A percentile compares a stretch with the other conserved stretches of the same genome.
These are phyloP conservation scores for Mycena maculata DNA, from an alignment of 768 basidiomycete species.

Conservation along the genomic window DNA sequence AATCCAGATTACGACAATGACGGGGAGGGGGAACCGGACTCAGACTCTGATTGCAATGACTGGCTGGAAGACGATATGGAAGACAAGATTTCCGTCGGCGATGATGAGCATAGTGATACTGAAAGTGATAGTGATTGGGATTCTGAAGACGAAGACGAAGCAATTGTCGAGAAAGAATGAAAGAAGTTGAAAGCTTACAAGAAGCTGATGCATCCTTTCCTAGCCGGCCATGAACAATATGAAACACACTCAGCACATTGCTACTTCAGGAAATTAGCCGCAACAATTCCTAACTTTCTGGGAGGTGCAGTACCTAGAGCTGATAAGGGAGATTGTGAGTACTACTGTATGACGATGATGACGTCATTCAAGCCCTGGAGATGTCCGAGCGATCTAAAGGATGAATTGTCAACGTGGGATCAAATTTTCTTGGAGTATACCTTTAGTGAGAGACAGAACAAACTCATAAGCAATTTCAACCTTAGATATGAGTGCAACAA, in stretches of 20 bases:
- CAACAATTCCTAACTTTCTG: constrained; percentile 42
- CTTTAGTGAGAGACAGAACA: constrained; percentile 27
- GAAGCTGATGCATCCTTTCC: neutral
- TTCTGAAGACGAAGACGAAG: neutral
- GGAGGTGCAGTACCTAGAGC: constrained; percentile 39
- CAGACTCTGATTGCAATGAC: neutral
- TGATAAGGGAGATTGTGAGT: constrained; percentile 46
- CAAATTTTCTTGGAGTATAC: constrained; percentile 29
- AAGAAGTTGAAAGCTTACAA: neutral
- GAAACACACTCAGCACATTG: constrained; percentile 10
- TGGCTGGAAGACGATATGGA: neutral
- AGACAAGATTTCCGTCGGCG: neutral
- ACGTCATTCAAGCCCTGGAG: constrained; percentile 44
- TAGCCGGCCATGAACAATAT: neutral
- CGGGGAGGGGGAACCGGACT: neutral
- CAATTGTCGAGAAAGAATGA: neutral
- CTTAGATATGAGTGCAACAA: constrained; percentile 45
- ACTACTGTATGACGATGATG: constrained; percentile 43
- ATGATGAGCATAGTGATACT: neutral
- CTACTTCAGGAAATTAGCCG: neutral
- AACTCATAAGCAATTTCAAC: constrained; percentile 42
- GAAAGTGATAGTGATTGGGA: neutral
- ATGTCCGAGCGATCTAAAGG: constrained; percentile 35
- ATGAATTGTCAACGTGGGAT: constrained; percentile 32
- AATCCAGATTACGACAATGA: neutral